Evolutionary conservation across 73 alveolate species (phyloP), one percentile per base, ranked within the genome.

Genomic region (Uronychia binucleata): DNA sequence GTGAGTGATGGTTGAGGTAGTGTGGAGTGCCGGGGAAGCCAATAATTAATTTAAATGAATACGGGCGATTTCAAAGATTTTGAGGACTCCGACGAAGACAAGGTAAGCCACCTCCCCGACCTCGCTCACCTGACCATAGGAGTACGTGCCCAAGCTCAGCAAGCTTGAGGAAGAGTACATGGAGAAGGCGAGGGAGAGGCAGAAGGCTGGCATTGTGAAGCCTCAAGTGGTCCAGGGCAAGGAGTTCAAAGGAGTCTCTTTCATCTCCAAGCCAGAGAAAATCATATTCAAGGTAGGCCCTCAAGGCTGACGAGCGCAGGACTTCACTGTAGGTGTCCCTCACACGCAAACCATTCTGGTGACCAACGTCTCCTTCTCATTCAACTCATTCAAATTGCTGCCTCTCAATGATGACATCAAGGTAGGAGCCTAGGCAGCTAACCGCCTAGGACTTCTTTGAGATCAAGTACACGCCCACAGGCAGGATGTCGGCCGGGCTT

Each of bases 401-500:
- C 98, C 97, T 0, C 86, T 96, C 57, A 94, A 96, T 30, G 98
- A 92, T 75, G 88, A 90, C 57, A 95, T 96, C 46, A 96, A 90
- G 67, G 92, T 85, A 85, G 26, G 28, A 0, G 34, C 30, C 8
- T 31, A 31, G 19, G 13, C 13, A 31, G 28, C 33, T 5, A 33
- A 33, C 30, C 74, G 5, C 5, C 67, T 19, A 46, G 88, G 99
- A 98, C 85, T 98, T 97, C 93, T 97, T 98, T 86, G 98, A 95
- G 58, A 93, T 98, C 26, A 90, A 94, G 79, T 98, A 94, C 86
- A 95, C 97, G 35, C 99, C 99, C 13, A 96, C 98, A 33, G 99
- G 99, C 26, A 87, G 99, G 79, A 96, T 98, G 86, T 97, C 99
- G 14, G 99, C 99, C 27, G 99, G 99, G n/a, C 96, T 98, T 79